These are phyloP conservation scores for Boechera retrofracta DNA, from an alignment of 345 rosid genomes.

Conservation along the genomic window DNA sequence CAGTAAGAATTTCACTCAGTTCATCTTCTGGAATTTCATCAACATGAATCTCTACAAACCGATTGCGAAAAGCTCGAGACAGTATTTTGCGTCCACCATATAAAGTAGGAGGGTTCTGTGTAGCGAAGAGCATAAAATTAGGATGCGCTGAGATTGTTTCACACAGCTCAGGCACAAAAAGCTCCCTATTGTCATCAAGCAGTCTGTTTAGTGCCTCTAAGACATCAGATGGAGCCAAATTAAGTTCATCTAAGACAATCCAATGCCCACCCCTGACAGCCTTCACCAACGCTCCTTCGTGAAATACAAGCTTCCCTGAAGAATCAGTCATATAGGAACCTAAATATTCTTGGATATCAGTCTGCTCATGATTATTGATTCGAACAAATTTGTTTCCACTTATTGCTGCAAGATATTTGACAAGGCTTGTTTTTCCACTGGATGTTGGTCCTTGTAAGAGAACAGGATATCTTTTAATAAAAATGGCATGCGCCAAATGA, in stretches of 20 bases:
- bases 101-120: slow-evolving; percentile 92
- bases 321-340: slow-evolving; percentile 86
- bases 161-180: slow-evolving; percentile 82
- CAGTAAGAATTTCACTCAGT: slow-evolving; percentile 67
- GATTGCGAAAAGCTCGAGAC: slow-evolving; percentile 97
- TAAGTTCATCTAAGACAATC: slow-evolving; percentile 95
- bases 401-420: slow-evolving; percentile 85
- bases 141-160: slow-evolving; percentile 87
- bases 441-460: slow-evolving; percentile 98
- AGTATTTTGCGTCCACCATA: slow-evolving; percentile 98
- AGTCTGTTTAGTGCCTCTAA: slow-evolving; percentile 89
- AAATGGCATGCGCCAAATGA: slow-evolving; percentile 83
- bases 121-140: slow-evolving; percentile 94
- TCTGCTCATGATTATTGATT: slow-evolving; percentile 95
- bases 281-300: slow-evolving; percentile 92
- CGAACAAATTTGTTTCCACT: slow-evolving; percentile 92
- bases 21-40: slow-evolving; percentile 95
- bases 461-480: slow-evolving; percentile 82
- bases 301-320: slow-evolving; percentile 86
- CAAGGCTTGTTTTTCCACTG: slow-evolving; percentile 98
- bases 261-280: slow-evolving; percentile 90
- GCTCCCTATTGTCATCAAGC: slow-evolving; percentile 97
- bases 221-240: slow-evolving; percentile 97
- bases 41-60: slow-evolving; percentile 97
- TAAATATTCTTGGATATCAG: slow-evolving; percentile 90